phyloP scores from a whole-genome alignment of 2,329 filamentous ascomycete species.

The Akanthomyces lecanii region DNA sequence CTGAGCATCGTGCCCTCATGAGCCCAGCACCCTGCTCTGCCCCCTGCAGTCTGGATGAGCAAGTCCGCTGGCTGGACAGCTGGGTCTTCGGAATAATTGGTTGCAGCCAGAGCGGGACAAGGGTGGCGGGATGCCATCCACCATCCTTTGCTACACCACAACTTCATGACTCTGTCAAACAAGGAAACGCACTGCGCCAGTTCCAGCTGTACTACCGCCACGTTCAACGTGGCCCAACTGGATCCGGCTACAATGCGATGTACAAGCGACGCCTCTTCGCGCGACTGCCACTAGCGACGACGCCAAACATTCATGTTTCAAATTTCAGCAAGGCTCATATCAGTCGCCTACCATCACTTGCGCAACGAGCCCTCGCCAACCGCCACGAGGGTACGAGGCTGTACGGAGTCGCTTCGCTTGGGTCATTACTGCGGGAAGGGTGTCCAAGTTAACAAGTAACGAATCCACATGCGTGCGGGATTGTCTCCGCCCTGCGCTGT shows the following conservation, averaged over 20 bases:
- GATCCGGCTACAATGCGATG: not conserved
- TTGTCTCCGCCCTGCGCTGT: not conserved
- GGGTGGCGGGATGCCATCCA: not conserved
- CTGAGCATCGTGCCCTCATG: not conserved
- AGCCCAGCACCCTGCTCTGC: not conserved
- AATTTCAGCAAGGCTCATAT: not conserved
- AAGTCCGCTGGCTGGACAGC: not conserved
- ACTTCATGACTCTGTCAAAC: not conserved
- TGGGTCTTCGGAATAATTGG: not conserved
- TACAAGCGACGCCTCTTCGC: not conserved
- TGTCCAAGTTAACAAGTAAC: not conserved
- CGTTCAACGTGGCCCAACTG: not conserved
- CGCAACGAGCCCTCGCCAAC: not conserved
- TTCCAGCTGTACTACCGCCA: not conserved
- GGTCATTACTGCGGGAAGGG: not conserved
- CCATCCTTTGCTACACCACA: not conserved
- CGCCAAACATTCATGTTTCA: not conserved
- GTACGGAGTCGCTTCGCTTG: not conserved
- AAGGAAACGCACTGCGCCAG: not conserved
- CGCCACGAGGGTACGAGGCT: not conserved
- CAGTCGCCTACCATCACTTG: not conserved
- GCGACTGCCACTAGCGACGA: not conserved
- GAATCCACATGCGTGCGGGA: not conserved
- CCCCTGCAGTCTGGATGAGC: too few relatives aligned
- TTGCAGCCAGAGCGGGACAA: conserved; percentile 10